Evolutionary conservation across 768 basidiomycete genomes (phyloP).

Genomic region (Mycena vulgaris): DNA sequence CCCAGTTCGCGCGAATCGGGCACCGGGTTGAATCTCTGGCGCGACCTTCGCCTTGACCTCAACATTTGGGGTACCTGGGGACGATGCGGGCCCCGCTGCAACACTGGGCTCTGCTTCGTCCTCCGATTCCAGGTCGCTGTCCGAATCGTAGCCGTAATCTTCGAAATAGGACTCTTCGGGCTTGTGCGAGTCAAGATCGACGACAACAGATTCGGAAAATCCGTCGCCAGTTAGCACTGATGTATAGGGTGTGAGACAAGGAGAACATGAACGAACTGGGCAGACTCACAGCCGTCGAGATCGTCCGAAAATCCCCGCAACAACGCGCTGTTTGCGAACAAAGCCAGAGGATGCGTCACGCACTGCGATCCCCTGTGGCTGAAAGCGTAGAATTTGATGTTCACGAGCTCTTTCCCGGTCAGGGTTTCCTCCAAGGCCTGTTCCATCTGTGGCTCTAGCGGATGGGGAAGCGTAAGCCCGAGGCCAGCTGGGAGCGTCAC

Average conservation of each 20-base stretch:
- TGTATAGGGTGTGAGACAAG: not conserved
- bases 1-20: not conserved
- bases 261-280: not conserved
- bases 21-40: not conserved
- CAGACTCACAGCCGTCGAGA: constrained; percentile 12
- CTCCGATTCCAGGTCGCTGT: constrained; percentile 30
- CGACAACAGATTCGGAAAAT: constrained; percentile 2
- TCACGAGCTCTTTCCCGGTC: constrained; percentile 30
- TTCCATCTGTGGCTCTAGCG: constrained; percentile 19
- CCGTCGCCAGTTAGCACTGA: constrained; percentile 7
- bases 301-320: constrained; percentile 37
- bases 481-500: constrained; percentile 9
- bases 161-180: not conserved
- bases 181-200: constrained; percentile 15
- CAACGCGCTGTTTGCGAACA: constrained; percentile 39
- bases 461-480: constrained; percentile 8
- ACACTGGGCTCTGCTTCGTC: not conserved
- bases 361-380: constrained; percentile 16
- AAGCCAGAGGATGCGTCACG: constrained; percentile 31
- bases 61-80: not conserved
- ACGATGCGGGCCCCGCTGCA: not conserved
- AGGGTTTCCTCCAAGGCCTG: constrained; percentile 31
- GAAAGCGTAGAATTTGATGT: constrained; percentile 42
- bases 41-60: not conserved
- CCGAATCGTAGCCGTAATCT: constrained; percentile 17